Percentiles rank a stretch among this genome's conserved stretches.
phyloP scores from a whole-genome alignment of 352 stramenopile species.

The Globisporangium irregulare region DNA sequence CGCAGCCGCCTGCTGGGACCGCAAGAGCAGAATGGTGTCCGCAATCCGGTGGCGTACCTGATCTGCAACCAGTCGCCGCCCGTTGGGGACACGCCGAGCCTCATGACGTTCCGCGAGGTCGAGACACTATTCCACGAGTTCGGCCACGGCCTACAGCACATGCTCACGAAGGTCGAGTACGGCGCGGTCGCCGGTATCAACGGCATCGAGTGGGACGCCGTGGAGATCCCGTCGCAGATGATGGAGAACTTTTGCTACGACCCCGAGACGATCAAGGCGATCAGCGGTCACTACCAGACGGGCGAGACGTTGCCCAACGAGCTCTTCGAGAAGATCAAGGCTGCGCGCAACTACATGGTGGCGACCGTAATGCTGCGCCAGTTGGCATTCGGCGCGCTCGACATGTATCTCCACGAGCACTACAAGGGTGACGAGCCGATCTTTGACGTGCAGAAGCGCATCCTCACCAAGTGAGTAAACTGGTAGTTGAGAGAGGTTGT shows the following conservation, averaged over 20 bases:
- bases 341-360: constrained; percentile 94
- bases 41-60: constrained; percentile 96
- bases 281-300: constrained; percentile 84
- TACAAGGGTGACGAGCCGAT: constrained; percentile 80
- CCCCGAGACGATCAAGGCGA: constrained; percentile 74
- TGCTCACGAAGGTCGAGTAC: constrained; percentile 96
- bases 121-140: constrained; percentile 97
- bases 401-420: constrained; percentile 82
- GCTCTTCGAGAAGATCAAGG: constrained; percentile 95
- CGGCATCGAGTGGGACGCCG: constrained; percentile 98
- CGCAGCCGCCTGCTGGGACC: constrained; percentile 86
- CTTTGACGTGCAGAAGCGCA: constrained; percentile 92
- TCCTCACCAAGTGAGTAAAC: constrained; percentile 74
- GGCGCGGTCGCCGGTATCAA: constrained; percentile 96
- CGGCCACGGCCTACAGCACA: constrained; percentile 98
- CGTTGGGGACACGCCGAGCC: constrained; percentile 89
- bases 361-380: constrained; percentile 95
- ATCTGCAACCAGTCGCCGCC: constrained; percentile 97
- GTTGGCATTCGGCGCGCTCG: constrained; percentile 92
- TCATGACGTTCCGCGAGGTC: constrained; percentile 98
- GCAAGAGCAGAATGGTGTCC: constrained; percentile 46
- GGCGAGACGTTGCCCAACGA: constrained; percentile 90
- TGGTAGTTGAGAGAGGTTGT: background rate
- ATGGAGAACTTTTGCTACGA: constrained; percentile 99
- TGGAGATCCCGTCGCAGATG: constrained; percentile 98